A percentile compares a stretch with the other conserved stretches of the same genome.
These are phyloP conservation scores for Geranium brycei DNA, from an alignment of 345 rosid genomes.

Conservation along the genomic window DNA sequence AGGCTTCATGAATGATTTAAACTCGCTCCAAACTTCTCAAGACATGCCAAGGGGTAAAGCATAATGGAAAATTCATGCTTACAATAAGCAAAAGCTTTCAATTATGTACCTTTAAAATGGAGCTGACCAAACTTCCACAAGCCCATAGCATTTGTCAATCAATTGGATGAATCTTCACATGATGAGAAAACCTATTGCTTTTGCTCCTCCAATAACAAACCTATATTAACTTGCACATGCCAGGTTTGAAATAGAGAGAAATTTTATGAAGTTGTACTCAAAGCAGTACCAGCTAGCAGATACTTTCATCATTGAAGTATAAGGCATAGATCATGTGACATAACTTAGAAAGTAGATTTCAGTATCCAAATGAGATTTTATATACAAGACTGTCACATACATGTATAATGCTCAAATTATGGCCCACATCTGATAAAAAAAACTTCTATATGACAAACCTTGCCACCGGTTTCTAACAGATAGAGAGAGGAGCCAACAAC, in stretches of 20 bases:
- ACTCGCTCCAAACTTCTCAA: no score
- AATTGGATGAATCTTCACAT: no score
- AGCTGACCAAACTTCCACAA: no score
- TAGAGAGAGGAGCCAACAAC: slow-evolving; percentile 1
- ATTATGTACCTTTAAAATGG: no score
- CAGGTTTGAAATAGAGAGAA: no score
- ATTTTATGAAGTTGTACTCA: neutral
- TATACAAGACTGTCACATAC: neutral
- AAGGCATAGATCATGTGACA: slow-evolving; percentile 3
- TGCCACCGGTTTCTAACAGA: slow-evolving; percentile 7
- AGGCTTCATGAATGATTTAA: no score
- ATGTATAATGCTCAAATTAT: slow-evolving; percentile 6
- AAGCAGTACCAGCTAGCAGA: neutral
- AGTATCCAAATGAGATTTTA: slow-evolving; percentile 1
- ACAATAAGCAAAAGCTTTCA: neutral
- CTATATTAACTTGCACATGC: no score
- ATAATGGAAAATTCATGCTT: neutral
- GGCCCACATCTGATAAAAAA: slow-evolving; percentile 6
- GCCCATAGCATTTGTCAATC: neutral
- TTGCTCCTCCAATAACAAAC: no score
- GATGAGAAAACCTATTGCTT: no score
- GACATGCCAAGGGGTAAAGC: neutral
- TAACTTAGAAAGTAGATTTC: neutral
- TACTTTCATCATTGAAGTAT: neutral
- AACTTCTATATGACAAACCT: slow-evolving; percentile 5